Evolutionary conservation across 805 yeast species (phyloP).

Genomic region (Candida loeiensis): DNA sequence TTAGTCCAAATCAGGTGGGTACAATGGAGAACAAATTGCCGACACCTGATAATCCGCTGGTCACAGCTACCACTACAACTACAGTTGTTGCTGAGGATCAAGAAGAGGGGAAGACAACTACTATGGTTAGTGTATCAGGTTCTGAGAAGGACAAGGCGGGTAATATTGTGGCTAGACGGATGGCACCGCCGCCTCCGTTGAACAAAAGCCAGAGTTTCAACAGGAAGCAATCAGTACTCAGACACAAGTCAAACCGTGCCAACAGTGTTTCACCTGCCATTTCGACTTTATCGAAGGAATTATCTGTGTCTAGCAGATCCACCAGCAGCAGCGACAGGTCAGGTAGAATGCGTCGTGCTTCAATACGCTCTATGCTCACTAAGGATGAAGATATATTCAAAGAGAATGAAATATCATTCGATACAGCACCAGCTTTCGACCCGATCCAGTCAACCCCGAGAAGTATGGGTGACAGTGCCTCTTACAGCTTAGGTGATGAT

Average conservation of each 20-base stretch:
- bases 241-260: conserved; percentile 1
- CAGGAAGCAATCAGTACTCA: conserved; percentile 9
- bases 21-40: background rate
- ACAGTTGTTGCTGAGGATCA: background rate
- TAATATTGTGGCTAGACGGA: conserved; percentile 61
- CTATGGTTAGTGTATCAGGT: background rate
- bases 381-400: conserved; percentile 48
- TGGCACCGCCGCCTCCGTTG: conserved; percentile 67
- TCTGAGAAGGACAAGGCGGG: conserved; percentile 11
- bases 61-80: background rate
- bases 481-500: background rate
- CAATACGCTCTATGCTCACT: conserved; percentile 9
- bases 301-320: conserved; percentile 13
- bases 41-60: background rate
- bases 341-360: conserved; percentile 1
- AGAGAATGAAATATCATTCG: conserved; percentile 72
- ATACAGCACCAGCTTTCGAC: conserved; percentile 53
- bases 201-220: conserved; percentile 14
- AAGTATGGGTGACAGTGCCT: conserved; percentile 49
- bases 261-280: conserved; percentile 3
- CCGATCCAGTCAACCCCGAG: conserved; percentile 42
- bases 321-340: conserved; percentile 9
- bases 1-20: background rate
- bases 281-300: conserved; percentile 5
- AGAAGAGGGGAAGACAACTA: background rate